Evolutionary conservation across 2,329 filamentous ascomycete species (phyloP).

Genomic region (Beauveria medogensis): DNA sequence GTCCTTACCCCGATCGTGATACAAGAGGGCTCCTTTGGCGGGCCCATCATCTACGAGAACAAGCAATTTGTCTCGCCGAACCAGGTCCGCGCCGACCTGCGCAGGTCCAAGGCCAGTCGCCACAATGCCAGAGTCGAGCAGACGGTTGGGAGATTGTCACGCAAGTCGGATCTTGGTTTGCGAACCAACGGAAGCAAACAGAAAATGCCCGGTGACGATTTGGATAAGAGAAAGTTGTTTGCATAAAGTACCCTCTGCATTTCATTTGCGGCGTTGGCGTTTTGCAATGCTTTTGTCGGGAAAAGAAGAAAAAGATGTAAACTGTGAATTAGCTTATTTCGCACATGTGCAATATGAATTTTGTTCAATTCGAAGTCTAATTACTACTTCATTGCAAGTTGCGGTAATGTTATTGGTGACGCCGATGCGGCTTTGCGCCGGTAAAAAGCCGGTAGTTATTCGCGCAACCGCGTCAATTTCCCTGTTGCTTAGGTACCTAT

Average conservation of each 20-base stretch:
- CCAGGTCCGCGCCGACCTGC: slow-evolving; percentile 77
- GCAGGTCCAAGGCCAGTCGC: slow-evolving; percentile 64
- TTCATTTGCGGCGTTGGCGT: slow-evolving; percentile 8
- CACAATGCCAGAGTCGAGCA: slow-evolving; percentile 73
- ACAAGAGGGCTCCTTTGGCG: slow-evolving; percentile 88
- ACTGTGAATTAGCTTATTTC: not conserved
- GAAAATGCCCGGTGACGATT: slow-evolving; percentile 50
- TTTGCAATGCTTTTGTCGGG: not conserved
- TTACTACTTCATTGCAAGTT: not conserved
- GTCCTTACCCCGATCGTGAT: slow-evolving; percentile 93
- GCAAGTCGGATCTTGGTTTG: slow-evolving; percentile 70
- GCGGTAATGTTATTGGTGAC: not conserved
- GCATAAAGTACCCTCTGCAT: slow-evolving; percentile 37
- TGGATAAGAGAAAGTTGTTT: slow-evolving; percentile 74
- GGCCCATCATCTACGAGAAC: slow-evolving; percentile 96
- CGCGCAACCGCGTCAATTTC: not conserved
- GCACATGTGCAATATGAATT: not conserved
- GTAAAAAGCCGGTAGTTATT: slow-evolving; percentile 2
- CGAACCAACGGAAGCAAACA: slow-evolving; percentile 56
- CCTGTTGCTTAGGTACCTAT: too few relatives aligned
- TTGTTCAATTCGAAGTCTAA: not conserved
- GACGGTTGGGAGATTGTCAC: slow-evolving; percentile 61
- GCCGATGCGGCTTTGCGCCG: not conserved
- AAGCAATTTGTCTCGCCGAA: slow-evolving; percentile 96
- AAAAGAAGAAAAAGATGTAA: slow-evolving; percentile 8